These are phyloP conservation scores for Pleurotus citrinopileatus DNA, from an alignment of 768 basidiomycete genomes.

Conservation along the genomic window DNA sequence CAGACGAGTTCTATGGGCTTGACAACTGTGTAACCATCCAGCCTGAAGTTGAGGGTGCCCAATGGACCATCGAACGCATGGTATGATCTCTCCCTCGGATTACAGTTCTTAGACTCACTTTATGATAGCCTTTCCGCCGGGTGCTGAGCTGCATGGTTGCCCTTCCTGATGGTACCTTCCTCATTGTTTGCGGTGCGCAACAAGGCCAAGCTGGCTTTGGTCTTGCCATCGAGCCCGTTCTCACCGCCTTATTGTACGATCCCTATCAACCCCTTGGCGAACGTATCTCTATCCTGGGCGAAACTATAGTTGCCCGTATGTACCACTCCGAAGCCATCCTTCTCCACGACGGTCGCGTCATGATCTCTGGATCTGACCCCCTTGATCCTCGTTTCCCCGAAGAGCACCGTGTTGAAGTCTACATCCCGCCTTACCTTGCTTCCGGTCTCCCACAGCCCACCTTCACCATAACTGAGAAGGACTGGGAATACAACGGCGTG, in stretches of 20 bases:
- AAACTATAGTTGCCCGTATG: constrained; percentile 69
- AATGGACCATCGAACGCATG: constrained; percentile 79
- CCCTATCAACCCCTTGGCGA: constrained; percentile 55
- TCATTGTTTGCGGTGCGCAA: constrained; percentile 74
- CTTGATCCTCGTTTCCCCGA: constrained; percentile 7
- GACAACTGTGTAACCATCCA: constrained; percentile 73
- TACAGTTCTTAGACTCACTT: background rate
- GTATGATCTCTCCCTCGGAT: constrained; percentile 46
- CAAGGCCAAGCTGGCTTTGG: constrained; percentile 76
- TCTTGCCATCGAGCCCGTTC: constrained; percentile 60
- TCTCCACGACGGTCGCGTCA: constrained; percentile 70
- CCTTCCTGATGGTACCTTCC: constrained; percentile 71
- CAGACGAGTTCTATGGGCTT: constrained; percentile 48
- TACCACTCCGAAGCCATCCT: constrained; percentile 79
- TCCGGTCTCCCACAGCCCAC: constrained; percentile 59
- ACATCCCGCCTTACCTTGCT: constrained; percentile 84
- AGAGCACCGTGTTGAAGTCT: constrained; percentile 35
- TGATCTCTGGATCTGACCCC: constrained; percentile 55
- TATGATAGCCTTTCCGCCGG: constrained; percentile 58
- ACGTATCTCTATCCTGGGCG: constrained; percentile 64
- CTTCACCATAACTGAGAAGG: constrained; percentile 53
- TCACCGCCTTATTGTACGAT: constrained; percentile 67
- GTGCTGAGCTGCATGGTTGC: constrained; percentile 73
- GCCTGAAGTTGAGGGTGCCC: constrained; percentile 59
- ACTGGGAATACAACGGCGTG: constrained; percentile 58